Evolutionary conservation across 352 stramenopile genomes (phyloP), one percentile per base, ranked within the genome.

Genomic region (Pythium guiyangense): DNA sequence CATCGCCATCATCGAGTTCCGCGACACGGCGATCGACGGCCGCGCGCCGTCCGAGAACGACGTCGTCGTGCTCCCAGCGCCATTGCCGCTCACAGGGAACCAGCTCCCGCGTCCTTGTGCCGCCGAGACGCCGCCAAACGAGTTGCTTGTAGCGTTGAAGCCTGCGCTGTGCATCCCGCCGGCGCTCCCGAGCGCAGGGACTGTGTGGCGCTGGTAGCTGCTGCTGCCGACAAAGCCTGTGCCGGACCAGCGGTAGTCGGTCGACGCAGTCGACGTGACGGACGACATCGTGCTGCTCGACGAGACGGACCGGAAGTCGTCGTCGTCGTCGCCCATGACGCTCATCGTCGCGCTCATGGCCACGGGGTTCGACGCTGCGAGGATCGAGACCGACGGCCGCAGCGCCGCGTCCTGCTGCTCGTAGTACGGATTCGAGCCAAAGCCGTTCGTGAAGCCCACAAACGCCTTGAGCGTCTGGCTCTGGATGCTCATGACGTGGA

Each of bases 381-480:
- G 62, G 46, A 88, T 77, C 49, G 80, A 91, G 40, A 84, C 72
- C 17, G 76, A 88, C 20, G 80, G 80, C 8, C 77, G 72, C 37
- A 91, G 62, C 56, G 64, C 62, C 2, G 56, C 56, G 55, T 90
- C 63, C 56, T 82, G 82, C 56, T 81, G 69, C 35, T 91, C 69
- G 57, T 91, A 91, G 46, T 82, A 67, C 20, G 82, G 64, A 52
- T 91, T 89, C 35, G 77, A 72, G 10, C 83, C 83, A 64, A 93
- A 93, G 54, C 83, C 83, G 52, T 79, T 77, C 35, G 73, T 62
- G 57, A 91, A 93, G 29, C 73, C 75, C 20, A 91, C 77, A 61
- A 93, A 93, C 35, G 71, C 71, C 64, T 91, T 91, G 63, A 93
- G 77, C 44, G 79, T 88, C 54, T 90, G 80, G 59, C 80, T 90